phyloP scores from a whole-genome alignment of 768 basidiomycete species.

The Psilocybe sp. region DNA sequence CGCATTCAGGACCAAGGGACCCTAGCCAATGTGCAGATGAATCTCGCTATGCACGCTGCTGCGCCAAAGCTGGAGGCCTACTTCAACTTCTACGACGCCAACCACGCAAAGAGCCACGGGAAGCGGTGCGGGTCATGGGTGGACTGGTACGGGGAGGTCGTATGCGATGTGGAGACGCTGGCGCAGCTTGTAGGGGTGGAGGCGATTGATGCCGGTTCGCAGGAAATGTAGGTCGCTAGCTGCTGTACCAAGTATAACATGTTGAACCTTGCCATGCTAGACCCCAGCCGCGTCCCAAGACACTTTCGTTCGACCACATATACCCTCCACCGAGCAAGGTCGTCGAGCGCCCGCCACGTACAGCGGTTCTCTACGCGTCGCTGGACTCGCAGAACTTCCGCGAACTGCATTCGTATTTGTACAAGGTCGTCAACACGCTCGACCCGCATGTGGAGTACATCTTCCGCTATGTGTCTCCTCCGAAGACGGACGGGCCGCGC shows the following conservation, averaged over 20 bases:
- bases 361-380: constrained; percentile 78
- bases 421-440: constrained; percentile 41
- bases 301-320: constrained; percentile 79
- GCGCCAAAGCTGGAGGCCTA: constrained; percentile 84
- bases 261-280: constrained; percentile 10
- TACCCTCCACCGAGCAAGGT: constrained; percentile 47
- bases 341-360: constrained; percentile 48
- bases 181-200: constrained; percentile 49
- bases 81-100: constrained; percentile 64
- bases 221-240: constrained; percentile 22
- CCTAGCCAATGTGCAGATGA: constrained; percentile 61
- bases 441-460: constrained; percentile 65
- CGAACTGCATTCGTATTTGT: constrained; percentile 64
- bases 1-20: constrained; percentile 48
- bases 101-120: constrained; percentile 25
- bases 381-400: constrained; percentile 66
- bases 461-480: constrained; percentile 63
- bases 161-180: constrained; percentile 66
- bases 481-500: constrained; percentile 17
- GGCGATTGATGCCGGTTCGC: constrained; percentile 39
- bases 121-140: constrained; percentile 70
- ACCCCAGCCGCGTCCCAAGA: constrained; percentile 39
- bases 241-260: constrained; percentile 8
- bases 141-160: constrained; percentile 75
- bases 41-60: constrained; percentile 73